Evolutionary conservation across 768 basidiomycete species (phyloP), one percentile per base, ranked within the genome.

Genomic region (Dioszegia aurantiaca): DNA sequence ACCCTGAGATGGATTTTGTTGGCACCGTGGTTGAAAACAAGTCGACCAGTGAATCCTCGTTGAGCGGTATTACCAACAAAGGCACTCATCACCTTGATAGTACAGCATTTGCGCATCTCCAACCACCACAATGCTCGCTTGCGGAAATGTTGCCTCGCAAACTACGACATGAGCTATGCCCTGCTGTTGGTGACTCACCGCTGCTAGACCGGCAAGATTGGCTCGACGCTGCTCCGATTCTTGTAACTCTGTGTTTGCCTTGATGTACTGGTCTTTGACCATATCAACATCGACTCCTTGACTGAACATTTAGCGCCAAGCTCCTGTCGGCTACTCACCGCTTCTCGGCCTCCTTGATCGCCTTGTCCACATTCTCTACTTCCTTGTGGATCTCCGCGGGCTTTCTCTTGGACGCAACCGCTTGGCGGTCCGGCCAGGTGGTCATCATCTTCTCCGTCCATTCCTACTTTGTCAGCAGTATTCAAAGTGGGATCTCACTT

Each of bases 1-100:
- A 33, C 33, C 14, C 8, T 6, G 6, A 33, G 14, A 14, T 6
- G 14, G 33, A 33, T 6, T 14, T 33, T 33, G 3, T 6, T 21
- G 4, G 47, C 8, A 6, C 8, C n/a, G 42, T 97, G 94, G 67
- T 94, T 84, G 70, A 98, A 94, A 14, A 87, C 73, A 19, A 97
- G 63, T 75, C 90, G 89, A 55, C 92, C 92, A 63, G 83, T 88
- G 79, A 91, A 92, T 6, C 88, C 90, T 67, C 95, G 88, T 62
- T 87, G 83, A 12, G 85, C 85, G 19, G 95, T 84, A 73, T 93
- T 86, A 66, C 82, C 85, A 19, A 84, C 82, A 79, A 97, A 95
- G 39, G 58, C 59, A 9, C 64, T 70, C 45, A 64, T 89, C 86
- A 84, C 88, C 14, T 55, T 55, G 31, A 88, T 83, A 93, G 94